A percentile compares a stretch with the other conserved stretches of the same genome.
Evolutionary conservation across 148 eudicot genomes (phyloP).

Genomic region (Rhododendron griersonianum): DNA sequence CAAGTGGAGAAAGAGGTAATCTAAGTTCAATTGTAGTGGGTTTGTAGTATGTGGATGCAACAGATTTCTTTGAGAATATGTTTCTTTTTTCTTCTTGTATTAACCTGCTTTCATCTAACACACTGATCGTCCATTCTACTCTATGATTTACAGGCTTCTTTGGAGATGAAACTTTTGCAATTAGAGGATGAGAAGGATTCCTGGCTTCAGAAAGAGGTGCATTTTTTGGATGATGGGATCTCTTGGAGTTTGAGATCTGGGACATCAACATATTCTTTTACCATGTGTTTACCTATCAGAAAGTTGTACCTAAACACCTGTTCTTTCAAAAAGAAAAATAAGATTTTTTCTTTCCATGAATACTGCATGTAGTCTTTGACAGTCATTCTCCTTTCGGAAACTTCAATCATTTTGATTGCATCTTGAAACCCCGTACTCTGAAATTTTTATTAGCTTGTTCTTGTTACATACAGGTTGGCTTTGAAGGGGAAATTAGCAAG

Average conservation of each 20-base stretch:
- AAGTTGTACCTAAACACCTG: background rate
- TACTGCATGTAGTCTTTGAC: background rate
- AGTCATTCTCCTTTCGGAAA: background rate
- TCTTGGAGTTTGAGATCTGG: background rate
- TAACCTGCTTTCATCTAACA: background rate
- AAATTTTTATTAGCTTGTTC: background rate
- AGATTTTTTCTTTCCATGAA: background rate
- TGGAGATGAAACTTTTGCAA: constrained; percentile 42
- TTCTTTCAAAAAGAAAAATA: background rate
- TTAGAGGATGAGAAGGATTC: constrained; percentile 50
- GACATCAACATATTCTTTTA: background rate
- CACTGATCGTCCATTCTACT: background rate
- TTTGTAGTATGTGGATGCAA: background rate
- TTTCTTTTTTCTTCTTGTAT: background rate
- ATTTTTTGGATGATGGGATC: background rate
- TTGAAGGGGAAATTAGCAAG: constrained; percentile 45
- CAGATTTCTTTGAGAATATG: background rate
- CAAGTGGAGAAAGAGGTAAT: constrained; percentile 25
- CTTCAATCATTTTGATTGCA: background rate
- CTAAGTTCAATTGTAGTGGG: background rate
- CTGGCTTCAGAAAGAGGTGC: constrained; percentile 75
- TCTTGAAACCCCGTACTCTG: background rate
- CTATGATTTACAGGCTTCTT: constrained; percentile 38
- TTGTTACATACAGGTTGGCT: constrained; percentile 37
- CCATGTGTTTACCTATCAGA: background rate